Percentiles rank a stretch among this genome's conserved stretches.
These are phyloP conservation scores for Clavariopsis aquatica DNA, from an alignment of 495 filamentous ascomycete species.

Conservation along the genomic window DNA sequence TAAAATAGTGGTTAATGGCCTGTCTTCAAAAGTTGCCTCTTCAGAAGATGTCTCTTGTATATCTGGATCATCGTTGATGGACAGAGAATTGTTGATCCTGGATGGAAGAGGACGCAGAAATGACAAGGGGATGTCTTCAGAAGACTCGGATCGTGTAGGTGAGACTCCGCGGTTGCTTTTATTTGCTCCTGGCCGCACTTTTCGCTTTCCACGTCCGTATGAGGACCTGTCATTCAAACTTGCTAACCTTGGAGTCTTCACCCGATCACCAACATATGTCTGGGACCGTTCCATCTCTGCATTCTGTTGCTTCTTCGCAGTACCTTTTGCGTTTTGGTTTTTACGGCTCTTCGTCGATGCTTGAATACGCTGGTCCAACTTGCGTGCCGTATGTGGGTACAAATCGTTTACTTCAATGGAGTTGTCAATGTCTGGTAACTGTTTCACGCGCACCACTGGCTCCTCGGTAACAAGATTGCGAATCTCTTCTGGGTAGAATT, in stretches of 20 bases:
- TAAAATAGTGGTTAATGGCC: neutral
- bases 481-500: slow-evolving; percentile 48
- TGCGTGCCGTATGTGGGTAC: neutral
- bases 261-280: neutral
- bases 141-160: neutral
- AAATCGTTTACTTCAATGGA: neutral
- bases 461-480: slow-evolving; percentile 22
- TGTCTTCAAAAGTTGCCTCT: neutral
- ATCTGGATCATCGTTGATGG: neutral
- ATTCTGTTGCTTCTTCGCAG: slow-evolving; percentile 5
- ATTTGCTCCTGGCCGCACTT: neutral
- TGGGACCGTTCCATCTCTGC: neutral
- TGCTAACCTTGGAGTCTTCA: neutral
- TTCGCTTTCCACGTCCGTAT: neutral
- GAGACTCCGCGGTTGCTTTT: neutral
- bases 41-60: neutral
- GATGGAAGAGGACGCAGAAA: neutral
- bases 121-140: slow-evolving; percentile 10
- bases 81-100: neutral
- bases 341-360: neutral
- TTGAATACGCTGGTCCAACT: slow-evolving; percentile 7
- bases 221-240: neutral
- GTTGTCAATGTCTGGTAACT: neutral
- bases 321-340: neutral
- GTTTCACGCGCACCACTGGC: neutral